A percentile compares a stretch with the other conserved stretches of the same genome.
Conservation (phyloP, 805 yeast species). For the Candida ovalis region DNA sequence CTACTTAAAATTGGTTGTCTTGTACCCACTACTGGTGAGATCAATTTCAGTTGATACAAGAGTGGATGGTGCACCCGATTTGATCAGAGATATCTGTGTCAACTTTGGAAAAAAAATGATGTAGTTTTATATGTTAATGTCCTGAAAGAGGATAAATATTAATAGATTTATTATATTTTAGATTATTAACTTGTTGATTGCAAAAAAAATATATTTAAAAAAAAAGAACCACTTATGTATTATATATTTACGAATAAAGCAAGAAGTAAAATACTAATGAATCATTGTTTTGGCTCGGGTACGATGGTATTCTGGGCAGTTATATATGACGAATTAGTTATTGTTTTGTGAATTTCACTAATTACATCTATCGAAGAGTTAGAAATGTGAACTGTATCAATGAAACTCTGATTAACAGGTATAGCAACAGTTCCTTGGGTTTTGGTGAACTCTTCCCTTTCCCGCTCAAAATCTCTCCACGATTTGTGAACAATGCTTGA, state of each 20-base stretch:
- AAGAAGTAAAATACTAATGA: too few species aligned
- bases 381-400: too few species aligned
- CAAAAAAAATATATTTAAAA: too few species aligned
- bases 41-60: slow-evolving; percentile 16
- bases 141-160: neutral
- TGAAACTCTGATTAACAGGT: too few species aligned
- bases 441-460: slow-evolving; percentile 32
- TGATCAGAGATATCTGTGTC: slow-evolving; percentile 16
- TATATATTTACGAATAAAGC: too few species aligned
- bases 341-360: neutral
- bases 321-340: neutral
- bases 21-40: slow-evolving; percentile 23
- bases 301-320: too few species aligned
- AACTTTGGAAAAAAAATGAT: slow-evolving; percentile 7
- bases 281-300: too few species aligned
- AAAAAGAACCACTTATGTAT: too few species aligned
- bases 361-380: neutral
- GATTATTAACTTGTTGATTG: neutral
- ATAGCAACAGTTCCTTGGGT: slow-evolving; percentile 19
- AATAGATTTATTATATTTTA: neutral
- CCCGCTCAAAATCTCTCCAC: slow-evolving; percentile 92
- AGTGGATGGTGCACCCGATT: slow-evolving; percentile 15
- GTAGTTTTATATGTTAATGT: neutral
- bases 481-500: slow-evolving; percentile 84
- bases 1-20: slow-evolving; percentile 7